Percentiles rank a stretch among this genome's conserved stretches.
Conservation (phyloP, 345 rosid species). For the Jatropha curcas region DNA sequence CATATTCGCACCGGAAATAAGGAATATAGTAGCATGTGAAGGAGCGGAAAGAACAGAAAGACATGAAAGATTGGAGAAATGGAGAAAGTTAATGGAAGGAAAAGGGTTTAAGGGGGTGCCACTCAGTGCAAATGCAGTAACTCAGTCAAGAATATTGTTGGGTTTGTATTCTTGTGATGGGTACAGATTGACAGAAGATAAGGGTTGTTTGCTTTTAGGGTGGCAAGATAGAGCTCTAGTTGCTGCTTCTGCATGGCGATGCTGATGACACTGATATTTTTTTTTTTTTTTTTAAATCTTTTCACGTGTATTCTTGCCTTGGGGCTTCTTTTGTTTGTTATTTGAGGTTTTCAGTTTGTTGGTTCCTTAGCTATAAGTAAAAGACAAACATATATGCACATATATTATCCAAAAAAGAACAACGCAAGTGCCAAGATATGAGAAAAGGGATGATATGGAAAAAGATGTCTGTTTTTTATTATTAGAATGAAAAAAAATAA, state of each 20-base stretch:
- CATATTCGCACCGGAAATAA: constrained; percentile 61
- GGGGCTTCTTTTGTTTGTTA: neutral
- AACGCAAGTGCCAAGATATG: neutral
- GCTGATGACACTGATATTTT: constrained; percentile 29
- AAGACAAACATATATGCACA: too few species aligned
- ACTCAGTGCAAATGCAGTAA: constrained; percentile 62
- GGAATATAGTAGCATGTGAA: constrained; percentile 61
- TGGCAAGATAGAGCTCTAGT: constrained; percentile 65
- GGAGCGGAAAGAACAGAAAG: constrained; percentile 58
- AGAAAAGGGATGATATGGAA: neutral
- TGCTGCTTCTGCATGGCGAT: constrained; percentile 69
- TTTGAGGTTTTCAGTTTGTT: neutral
- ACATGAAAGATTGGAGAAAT: constrained; percentile 67
- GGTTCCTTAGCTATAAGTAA: neutral
- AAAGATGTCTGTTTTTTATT: neutral
- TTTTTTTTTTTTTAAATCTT: constrained; percentile 5
- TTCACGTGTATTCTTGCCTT: neutral
- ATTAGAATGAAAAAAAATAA: neutral
- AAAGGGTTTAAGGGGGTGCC: constrained; percentile 61
- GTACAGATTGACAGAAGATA: constrained; percentile 66
- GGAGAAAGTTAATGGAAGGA: constrained; percentile 67
- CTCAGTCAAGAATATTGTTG: constrained; percentile 58
- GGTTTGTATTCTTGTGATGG: constrained; percentile 65
- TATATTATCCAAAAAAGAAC: neutral
- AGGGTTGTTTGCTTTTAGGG: constrained; percentile 69